Percentiles rank a stretch among this genome's conserved stretches.
Evolutionary conservation across 1,139 yeast genomes (phyloP).

Genomic region (Hanseniaspora gamundiae): DNA sequence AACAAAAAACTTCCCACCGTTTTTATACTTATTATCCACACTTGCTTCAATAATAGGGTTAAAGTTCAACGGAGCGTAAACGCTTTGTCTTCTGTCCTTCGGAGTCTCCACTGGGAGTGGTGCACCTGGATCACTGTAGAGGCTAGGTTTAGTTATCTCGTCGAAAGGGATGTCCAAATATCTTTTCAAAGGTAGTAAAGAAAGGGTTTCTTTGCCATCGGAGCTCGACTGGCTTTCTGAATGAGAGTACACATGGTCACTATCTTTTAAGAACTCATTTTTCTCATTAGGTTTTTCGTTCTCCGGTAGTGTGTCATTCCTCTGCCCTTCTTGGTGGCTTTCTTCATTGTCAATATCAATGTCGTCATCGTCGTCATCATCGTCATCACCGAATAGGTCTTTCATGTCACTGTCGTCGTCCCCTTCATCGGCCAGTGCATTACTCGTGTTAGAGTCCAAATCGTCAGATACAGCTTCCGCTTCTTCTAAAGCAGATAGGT

Average conservation of each 20-base stretch:
- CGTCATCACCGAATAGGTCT: constrained; percentile 24
- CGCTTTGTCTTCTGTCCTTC: constrained; percentile 35
- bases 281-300: constrained; percentile 6
- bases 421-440: constrained; percentile 10
- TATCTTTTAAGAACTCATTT: too few relatives aligned
- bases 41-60: constrained; percentile 65
- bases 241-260: constrained; percentile 17
- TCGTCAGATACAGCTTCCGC: constrained; percentile 12
- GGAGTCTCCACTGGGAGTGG: constrained; percentile 65
- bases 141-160: constrained; percentile 40
- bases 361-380: constrained; percentile 18
- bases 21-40: constrained; percentile 71
- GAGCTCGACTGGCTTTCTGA: neutral
- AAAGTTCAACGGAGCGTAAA: constrained; percentile 70
- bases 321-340: constrained; percentile 9
- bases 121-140: constrained; percentile 74
- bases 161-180: constrained; percentile 44
- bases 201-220: neutral
- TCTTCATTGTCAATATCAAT: constrained; percentile 19
- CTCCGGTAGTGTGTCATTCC: constrained; percentile 3
- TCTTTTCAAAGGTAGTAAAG: constrained; percentile 14
- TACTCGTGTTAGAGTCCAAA: constrained; percentile 15
- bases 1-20: constrained; percentile 77
- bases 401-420: constrained; percentile 15
- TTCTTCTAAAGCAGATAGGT: constrained; percentile 10